Base-by-base conservation (phyloP, 2,329 filamentous ascomycete genomes). In the Cladosporium sp. region DNA sequence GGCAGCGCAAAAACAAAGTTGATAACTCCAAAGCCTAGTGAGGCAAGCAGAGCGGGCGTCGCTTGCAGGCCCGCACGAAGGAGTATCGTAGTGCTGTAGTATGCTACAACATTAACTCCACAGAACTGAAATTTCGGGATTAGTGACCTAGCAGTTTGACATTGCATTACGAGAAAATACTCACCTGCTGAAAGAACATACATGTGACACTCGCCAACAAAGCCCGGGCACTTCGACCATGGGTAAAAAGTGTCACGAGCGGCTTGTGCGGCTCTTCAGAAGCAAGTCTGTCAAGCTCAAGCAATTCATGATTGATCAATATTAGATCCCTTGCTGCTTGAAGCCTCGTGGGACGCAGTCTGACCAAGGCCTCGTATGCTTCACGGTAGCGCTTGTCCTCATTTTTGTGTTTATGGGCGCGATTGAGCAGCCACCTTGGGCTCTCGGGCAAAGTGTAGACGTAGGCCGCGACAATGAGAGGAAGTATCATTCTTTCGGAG, bases 41-140 rank as follows among this genome's bases (percentile, higher is more conserved):
- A 83, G 0, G 80, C 82, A 19, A 83, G 71, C n/a, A 86, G 69
- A 5, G 76, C 63, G 72, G 76, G 62, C 75, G 77, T 62, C 75
- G 63, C n/a, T 64, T 67, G 48, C 19, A 71, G 74, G 2, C 70
- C 69, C 5, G 69, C 69, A 17, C 69, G 49, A 3, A 58, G 60
- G 61, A 72, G 71, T 51, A 72, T 67, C 2, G 68, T 64, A 1
- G 64, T 64, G 75, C 82, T 44, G 22, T 44, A 44, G 22, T 20
- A 44, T 7, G 40, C 40, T 15, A 40, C 19, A 8, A 40, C 37
- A 17, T 40, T 40, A 17, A 40, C 37, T 8, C 37, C 37, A 17
- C 37, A 40, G 37, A 40, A 40, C 37, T 40, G 37, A 40, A 19
- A 17, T 2, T 40, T 2, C 8, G 19, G 37, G 37, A 40, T 40